Evolutionary conservation across 352 stramenopile genomes (phyloP).

Genomic region (Globisporangium solare): DNA sequence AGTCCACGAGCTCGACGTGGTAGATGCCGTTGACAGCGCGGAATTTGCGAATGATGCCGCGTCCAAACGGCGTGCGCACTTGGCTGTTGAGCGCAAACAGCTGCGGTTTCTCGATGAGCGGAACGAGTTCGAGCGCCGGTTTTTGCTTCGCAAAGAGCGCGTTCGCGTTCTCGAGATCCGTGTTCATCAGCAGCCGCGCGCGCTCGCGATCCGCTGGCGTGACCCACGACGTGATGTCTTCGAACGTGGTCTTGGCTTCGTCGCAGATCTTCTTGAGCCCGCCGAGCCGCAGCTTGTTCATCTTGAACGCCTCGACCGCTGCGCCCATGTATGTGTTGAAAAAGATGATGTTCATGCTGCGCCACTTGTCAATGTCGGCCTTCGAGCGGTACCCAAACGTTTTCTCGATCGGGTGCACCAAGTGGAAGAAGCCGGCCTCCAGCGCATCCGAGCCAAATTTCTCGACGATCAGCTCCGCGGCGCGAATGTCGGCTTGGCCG

Average conservation of each 20-base stretch:
- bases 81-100: slow-evolving; percentile 48
- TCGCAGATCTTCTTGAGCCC: slow-evolving; percentile 72
- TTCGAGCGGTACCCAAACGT: slow-evolving; percentile 80
- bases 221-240: slow-evolving; percentile 51
- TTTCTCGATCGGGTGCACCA: slow-evolving; percentile 81
- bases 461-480: slow-evolving; percentile 86
- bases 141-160: slow-evolving; percentile 26
- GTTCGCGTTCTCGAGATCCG: slow-evolving; percentile 60
- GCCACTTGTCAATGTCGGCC: slow-evolving; percentile 71
- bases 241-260: slow-evolving; percentile 45
- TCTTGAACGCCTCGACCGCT: slow-evolving; percentile 65
- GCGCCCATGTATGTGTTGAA: slow-evolving; percentile 89
- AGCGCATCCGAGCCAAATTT: slow-evolving; percentile 60
- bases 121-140: slow-evolving; percentile 20
- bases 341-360: slow-evolving; percentile 88
- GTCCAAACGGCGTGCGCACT: slow-evolving; percentile 62
- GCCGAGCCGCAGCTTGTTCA: slow-evolving; percentile 62
- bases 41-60: slow-evolving; percentile 67
- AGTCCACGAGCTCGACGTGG: slow-evolving; percentile 72
- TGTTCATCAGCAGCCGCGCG: slow-evolving; percentile 59
- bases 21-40: slow-evolving; percentile 76
- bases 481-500: slow-evolving; percentile 90
- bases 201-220: slow-evolving; percentile 55
- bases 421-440: slow-evolving; percentile 87
- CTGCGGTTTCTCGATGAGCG: slow-evolving; percentile 56